Evolutionary conservation across 306 rosid species (phyloP).

Genomic region (Gillenia trifoliata): DNA sequence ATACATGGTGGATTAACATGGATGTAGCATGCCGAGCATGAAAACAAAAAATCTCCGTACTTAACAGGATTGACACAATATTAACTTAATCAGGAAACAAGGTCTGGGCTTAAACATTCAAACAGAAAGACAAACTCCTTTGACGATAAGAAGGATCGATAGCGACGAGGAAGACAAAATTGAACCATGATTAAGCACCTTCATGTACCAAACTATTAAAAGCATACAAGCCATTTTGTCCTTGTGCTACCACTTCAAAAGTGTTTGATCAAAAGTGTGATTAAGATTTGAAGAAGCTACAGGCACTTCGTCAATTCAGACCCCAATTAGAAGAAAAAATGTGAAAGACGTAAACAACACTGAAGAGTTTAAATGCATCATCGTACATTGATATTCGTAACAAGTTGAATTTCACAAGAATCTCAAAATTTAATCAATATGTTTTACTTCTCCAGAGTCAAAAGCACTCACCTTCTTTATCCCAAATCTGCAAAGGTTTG

Average conservation of each 20-base stretch:
- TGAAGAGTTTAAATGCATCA: not conserved
- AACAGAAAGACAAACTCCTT: not conserved
- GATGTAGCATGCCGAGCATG: not conserved
- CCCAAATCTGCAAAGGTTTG: conserved; percentile 98
- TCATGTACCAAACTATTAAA: not conserved
- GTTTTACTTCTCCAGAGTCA: not conserved
- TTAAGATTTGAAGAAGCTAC: not conserved
- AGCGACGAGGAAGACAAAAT: not conserved
- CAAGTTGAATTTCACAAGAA: not conserved
- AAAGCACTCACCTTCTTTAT: conserved; percentile 73
- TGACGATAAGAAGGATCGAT: not conserved
- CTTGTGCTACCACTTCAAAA: not conserved
- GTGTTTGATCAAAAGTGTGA: not conserved
- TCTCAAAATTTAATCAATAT: not conserved
- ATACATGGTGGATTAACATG: not conserved
- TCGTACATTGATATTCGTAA: not conserved
- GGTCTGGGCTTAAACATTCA: too few relatives aligned
- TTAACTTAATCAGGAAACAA: not conserved
- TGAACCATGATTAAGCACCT: not conserved
- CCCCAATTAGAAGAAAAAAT: not conserved
- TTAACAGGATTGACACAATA: too few relatives aligned
- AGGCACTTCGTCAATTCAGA: not conserved
- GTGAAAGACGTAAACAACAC: not conserved
- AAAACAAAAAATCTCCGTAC: too few relatives aligned
- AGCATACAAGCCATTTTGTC: not conserved